Conservation (phyloP, 345 rosid species). For the Hirschfeldia incana region DNA sequence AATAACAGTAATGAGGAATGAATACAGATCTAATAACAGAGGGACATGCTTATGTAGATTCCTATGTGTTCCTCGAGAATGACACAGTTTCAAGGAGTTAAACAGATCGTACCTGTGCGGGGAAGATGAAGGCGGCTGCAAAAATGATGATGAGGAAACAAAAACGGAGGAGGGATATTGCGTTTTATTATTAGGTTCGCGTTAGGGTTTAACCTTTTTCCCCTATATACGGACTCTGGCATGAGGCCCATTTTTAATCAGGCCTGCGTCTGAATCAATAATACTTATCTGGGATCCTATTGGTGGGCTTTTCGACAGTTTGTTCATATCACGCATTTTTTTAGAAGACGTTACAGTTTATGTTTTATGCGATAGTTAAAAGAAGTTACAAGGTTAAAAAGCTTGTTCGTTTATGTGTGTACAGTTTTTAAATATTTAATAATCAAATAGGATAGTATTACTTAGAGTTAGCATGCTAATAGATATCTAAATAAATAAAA, state of each 20-base stretch:
- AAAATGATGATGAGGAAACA: not conserved
- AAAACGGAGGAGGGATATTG: not conserved
- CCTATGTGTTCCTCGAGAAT: not conserved
- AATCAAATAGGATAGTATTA: not conserved
- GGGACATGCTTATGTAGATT: not conserved
- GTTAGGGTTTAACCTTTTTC: not conserved
- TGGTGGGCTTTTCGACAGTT: not conserved
- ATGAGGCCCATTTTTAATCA: not conserved
- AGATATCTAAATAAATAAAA: no score
- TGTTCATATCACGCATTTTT: not conserved
- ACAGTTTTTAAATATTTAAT: not conserved
- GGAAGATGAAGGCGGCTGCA: not conserved
- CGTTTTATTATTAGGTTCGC: not conserved
- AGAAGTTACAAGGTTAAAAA: not conserved
- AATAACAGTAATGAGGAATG: not conserved
- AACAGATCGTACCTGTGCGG: not conserved
- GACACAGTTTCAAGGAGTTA: not conserved
- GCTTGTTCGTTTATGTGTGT: not conserved
- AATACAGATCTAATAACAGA: not conserved
- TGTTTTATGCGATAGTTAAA: not conserved
- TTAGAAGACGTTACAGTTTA: not conserved
- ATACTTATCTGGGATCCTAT: not conserved
- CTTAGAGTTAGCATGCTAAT: not conserved
- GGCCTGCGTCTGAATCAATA: not conserved
- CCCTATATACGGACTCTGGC: not conserved